phyloP scores from a whole-genome alignment of 1,284 basidiomycete species.

The Heterobasidion occidentale region DNA sequence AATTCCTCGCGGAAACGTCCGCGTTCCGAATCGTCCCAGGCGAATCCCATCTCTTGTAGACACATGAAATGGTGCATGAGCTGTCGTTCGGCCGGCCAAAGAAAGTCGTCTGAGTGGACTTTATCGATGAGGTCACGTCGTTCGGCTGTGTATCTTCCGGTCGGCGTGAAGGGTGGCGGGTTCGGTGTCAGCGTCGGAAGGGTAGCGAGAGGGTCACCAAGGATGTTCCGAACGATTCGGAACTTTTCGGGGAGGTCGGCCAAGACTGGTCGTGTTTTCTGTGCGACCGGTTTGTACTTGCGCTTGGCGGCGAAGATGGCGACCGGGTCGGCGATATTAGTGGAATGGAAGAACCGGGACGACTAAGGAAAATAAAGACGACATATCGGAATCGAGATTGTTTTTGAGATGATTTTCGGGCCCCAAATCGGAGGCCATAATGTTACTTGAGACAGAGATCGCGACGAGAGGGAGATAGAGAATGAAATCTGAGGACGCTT shows the following conservation, averaged over 20 bases:
- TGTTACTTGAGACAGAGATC: neutral
- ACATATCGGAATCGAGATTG: neutral
- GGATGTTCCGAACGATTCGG: neutral
- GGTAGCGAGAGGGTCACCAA: neutral
- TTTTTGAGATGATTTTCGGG: too few relatives aligned
- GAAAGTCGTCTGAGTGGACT: neutral
- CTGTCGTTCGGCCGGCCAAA: conserved; percentile 5
- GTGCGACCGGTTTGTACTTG: neutral
- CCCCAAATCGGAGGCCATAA: neutral
- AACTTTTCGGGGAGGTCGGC: neutral
- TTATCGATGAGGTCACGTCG: neutral
- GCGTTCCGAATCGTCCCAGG: neutral
- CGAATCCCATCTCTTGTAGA: neutral
- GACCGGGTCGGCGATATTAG: neutral
- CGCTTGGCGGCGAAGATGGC: neutral
- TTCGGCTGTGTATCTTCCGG: neutral
- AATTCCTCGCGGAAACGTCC: neutral
- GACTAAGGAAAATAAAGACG: neutral
- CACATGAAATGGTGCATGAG: neutral
- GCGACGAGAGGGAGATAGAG: neutral
- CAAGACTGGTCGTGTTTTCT: neutral
- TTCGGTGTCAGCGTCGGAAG: neutral
- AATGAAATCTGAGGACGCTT: neutral
- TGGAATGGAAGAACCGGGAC: neutral
- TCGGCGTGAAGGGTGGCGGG: neutral